A percentile compares a stretch with the other conserved stretches of the same genome.
These are phyloP conservation scores for Apiotrichum brassicae DNA, from an alignment of 1,284 basidiomycete species.

Conservation along the genomic window DNA sequence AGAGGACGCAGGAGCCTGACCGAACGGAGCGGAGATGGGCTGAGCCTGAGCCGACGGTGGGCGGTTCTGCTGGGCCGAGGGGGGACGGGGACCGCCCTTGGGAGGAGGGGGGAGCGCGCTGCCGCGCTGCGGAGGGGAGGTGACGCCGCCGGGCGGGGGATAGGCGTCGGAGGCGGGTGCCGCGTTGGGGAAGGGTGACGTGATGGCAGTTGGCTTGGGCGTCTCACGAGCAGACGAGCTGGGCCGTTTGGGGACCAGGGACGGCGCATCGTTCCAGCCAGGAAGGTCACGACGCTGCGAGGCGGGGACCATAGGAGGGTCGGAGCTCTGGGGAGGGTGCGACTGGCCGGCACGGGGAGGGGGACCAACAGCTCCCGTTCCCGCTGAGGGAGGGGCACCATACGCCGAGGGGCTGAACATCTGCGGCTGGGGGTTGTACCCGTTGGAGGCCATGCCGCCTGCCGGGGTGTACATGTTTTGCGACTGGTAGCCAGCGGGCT, in stretches of 20 bases:
- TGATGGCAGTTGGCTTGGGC: slow-evolving; percentile 63
- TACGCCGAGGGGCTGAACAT: slow-evolving; percentile 19
- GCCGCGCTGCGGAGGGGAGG: slow-evolving; percentile 28
- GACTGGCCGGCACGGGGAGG: slow-evolving; percentile 36
- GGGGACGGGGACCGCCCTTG: slow-evolving; percentile 44
- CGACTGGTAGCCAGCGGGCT: slow-evolving; percentile 1
- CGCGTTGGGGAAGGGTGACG: slow-evolving; percentile 77
- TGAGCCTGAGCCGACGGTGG: slow-evolving; percentile 1
- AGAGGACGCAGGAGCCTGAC: not conserved
- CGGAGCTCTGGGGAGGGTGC: slow-evolving; percentile 8
- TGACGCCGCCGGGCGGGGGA: slow-evolving; percentile 26
- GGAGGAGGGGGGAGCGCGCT: slow-evolving; percentile 43
- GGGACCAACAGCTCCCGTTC: slow-evolving; percentile 43
- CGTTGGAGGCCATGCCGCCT: slow-evolving; percentile 26
- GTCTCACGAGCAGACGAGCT: slow-evolving; percentile 51
- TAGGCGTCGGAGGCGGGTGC: slow-evolving; percentile 29
- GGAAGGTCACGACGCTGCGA: slow-evolving; percentile 55
- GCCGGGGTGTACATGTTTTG: slow-evolving; percentile 8
- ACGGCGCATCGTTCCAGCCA: slow-evolving; percentile 78
- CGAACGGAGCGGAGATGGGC: slow-evolving; percentile 3
- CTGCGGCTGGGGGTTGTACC: slow-evolving; percentile 30
- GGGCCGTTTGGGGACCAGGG: slow-evolving; percentile 52
- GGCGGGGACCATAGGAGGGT: slow-evolving; percentile 36
- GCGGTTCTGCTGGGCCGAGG: slow-evolving; percentile 20
- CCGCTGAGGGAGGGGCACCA: slow-evolving; percentile 20